Conservation (phyloP, 768 basidiomycete species). For the Jaapia argillacea region DNA sequence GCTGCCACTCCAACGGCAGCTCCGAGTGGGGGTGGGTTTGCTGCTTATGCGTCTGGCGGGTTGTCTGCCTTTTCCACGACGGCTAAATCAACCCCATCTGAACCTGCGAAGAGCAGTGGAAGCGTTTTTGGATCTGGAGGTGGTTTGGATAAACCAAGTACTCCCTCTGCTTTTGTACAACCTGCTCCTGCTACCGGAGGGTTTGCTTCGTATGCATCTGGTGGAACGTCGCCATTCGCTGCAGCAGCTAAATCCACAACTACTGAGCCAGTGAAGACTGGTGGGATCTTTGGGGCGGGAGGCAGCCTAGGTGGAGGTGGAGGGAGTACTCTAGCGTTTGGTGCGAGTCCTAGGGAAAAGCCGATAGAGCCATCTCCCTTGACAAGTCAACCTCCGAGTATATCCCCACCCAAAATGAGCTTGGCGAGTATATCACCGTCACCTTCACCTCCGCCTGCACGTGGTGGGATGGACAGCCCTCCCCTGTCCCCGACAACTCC, state of each 20-base stretch:
- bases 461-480: neutral
- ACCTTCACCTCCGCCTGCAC: too few relatives aligned
- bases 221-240: neutral
- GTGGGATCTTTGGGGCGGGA: neutral
- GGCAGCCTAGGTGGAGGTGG: neutral
- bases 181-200: neutral
- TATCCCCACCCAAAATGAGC: neutral
- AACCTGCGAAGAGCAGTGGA: too few relatives aligned
- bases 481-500: neutral
- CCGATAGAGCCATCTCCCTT: too few relatives aligned
- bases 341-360: too few relatives aligned
- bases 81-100: too few relatives aligned
- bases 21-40: too few relatives aligned
- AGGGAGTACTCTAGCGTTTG: too few relatives aligned
- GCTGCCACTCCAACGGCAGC: conserved; percentile 1
- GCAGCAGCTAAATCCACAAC: neutral
- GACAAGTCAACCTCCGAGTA: too few relatives aligned
- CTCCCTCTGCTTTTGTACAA: too few relatives aligned
- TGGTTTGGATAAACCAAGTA: too few relatives aligned
- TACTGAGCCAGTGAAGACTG: neutral
- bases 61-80: neutral
- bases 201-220: neutral
- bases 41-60: too few relatives aligned
- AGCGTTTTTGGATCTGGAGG: neutral
- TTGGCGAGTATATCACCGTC: neutral